phyloP scores from a whole-genome alignment of 2,329 filamentous ascomycete species.

The Cladophialophora carrionii region DNA sequence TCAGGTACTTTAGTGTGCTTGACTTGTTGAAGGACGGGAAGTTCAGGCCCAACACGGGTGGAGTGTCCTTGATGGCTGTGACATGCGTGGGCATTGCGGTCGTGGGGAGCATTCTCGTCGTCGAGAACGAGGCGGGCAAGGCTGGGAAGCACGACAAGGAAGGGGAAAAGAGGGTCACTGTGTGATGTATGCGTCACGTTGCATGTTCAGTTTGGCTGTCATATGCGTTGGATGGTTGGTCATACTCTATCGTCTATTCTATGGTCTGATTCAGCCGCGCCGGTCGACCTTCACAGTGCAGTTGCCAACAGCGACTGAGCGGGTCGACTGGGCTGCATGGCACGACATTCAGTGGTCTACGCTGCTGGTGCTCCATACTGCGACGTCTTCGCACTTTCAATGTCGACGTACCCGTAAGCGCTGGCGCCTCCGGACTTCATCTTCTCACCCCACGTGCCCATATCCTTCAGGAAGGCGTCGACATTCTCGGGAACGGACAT shows the following conservation, averaged over 20 bases:
- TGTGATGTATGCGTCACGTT: background rate
- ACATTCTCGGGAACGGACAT: conserved; percentile 54
- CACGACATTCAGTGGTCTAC: background rate
- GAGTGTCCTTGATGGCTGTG: conserved; percentile 28
- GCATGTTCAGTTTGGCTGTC: background rate
- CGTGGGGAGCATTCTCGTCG: conserved; percentile 22
- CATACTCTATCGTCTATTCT: background rate
- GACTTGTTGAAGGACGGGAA: conserved; percentile 49
- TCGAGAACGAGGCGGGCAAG: conserved; percentile 25
- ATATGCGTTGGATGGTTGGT: background rate
- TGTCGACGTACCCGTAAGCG: conserved; percentile 53
- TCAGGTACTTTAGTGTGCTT: conserved; percentile 54
- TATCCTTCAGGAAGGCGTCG: conserved; percentile 54
- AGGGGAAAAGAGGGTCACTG: background rate
- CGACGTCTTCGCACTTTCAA: conserved; percentile 19
- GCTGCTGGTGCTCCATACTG: conserved; percentile 12
- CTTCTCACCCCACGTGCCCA: conserved; percentile 51
- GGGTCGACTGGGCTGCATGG: background rate
- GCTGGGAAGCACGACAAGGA: conserved; percentile 11
- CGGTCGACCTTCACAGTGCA: too few relatives aligned
- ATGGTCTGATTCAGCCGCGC: background rate
- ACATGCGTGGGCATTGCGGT: conserved; percentile 30
- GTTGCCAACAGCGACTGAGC: background rate
- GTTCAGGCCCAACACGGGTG: conserved; percentile 42
- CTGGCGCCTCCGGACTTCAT: conserved; percentile 45